These are phyloP conservation scores for Penicillium sp. DNA, from an alignment of 2,329 filamentous ascomycete genomes.

Conservation along the genomic window DNA sequence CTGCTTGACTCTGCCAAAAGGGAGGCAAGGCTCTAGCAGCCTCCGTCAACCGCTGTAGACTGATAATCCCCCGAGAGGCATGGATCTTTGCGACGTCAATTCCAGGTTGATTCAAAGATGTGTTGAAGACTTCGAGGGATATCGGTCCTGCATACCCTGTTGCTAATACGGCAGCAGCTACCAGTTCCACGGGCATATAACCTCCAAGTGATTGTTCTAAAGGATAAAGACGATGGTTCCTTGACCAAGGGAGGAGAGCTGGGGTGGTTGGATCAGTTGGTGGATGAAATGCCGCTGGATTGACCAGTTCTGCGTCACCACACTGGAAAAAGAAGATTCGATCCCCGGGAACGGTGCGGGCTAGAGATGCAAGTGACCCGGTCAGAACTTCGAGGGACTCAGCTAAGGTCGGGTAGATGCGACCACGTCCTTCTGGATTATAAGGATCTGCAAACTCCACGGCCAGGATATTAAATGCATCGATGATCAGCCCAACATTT, in stretches of 20 bases:
- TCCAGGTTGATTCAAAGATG: slow-evolving; percentile 31
- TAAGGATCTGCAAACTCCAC: slow-evolving; percentile 41
- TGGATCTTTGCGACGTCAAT: slow-evolving; percentile 26
- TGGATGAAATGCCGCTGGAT: slow-evolving; percentile 27
- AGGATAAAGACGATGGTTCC: slow-evolving; percentile 37
- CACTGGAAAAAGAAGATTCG: slow-evolving; percentile 41
- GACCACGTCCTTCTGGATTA: slow-evolving; percentile 35
- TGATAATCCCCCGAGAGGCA: slow-evolving; percentile 31
- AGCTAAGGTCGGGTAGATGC: slow-evolving; percentile 32
- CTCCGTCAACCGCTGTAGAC: slow-evolving; percentile 25
- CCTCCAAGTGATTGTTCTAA: slow-evolving; percentile 31
- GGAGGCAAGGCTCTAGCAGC: slow-evolving; percentile 23
- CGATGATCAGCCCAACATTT: slow-evolving; percentile 40
- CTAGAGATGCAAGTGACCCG: slow-evolving; percentile 32
- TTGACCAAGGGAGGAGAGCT: slow-evolving; percentile 37
- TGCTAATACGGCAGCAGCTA: slow-evolving; percentile 36
- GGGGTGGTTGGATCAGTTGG: slow-evolving; percentile 30
- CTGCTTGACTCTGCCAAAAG: slow-evolving; percentile 26
- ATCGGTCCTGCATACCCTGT: slow-evolving; percentile 39
- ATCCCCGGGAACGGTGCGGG: slow-evolving; percentile 34
- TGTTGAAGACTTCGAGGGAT: slow-evolving; percentile 41
- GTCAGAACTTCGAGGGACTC: slow-evolving; percentile 34
- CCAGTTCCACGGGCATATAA: slow-evolving; percentile 40
- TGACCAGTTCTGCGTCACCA: slow-evolving; percentile 36
- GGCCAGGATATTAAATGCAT: slow-evolving; percentile 39